Conservation (phyloP, 768 basidiomycete species). For the Leccinum broughii region DNA sequence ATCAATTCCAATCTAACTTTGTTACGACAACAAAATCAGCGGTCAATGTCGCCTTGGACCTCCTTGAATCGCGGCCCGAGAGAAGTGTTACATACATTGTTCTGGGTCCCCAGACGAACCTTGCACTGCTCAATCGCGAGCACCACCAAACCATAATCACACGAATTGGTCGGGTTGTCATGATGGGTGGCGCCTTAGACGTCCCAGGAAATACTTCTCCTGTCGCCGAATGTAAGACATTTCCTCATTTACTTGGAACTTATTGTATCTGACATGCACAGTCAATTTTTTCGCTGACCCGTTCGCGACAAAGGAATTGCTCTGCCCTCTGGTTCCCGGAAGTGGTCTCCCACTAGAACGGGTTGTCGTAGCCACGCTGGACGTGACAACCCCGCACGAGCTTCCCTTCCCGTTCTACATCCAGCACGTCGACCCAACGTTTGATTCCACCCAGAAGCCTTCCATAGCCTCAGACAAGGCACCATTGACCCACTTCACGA, state of each 20-base stretch:
- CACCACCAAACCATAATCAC: slow-evolving; percentile 53
- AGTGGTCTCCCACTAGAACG: slow-evolving; percentile 61
- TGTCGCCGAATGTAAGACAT: slow-evolving; percentile 74
- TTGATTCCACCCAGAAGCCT: slow-evolving; percentile 49
- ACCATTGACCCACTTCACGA: slow-evolving; percentile 74
- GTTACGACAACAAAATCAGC: slow-evolving; percentile 46
- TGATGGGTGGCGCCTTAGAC: slow-evolving; percentile 94
- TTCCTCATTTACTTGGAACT: background rate
- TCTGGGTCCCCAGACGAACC: slow-evolving; percentile 78
- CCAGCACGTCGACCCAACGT: slow-evolving; percentile 58
- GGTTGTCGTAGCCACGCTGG: slow-evolving; percentile 72
- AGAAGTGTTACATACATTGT: slow-evolving; percentile 68
- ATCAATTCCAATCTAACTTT: slow-evolving; percentile 53
- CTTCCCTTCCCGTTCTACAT: slow-evolving; percentile 70
- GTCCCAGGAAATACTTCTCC: slow-evolving; percentile 87
- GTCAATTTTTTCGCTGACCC: slow-evolving; percentile 91
- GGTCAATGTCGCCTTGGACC: slow-evolving; percentile 52
- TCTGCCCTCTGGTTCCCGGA: slow-evolving; percentile 42
- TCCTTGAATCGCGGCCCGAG: slow-evolving; percentile 52
- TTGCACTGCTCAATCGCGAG: slow-evolving; percentile 62
- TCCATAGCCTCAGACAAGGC: slow-evolving; percentile 50
- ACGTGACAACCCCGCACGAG: slow-evolving; percentile 80
- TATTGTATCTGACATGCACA: slow-evolving; percentile 28
- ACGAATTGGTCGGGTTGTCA: slow-evolving; percentile 72
- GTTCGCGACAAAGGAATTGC: slow-evolving; percentile 71